These are phyloP conservation scores for Globomyces pollinis-pini DNA, from an alignment of 192 early-diverging fungal genomes.

Conservation along the genomic window DNA sequence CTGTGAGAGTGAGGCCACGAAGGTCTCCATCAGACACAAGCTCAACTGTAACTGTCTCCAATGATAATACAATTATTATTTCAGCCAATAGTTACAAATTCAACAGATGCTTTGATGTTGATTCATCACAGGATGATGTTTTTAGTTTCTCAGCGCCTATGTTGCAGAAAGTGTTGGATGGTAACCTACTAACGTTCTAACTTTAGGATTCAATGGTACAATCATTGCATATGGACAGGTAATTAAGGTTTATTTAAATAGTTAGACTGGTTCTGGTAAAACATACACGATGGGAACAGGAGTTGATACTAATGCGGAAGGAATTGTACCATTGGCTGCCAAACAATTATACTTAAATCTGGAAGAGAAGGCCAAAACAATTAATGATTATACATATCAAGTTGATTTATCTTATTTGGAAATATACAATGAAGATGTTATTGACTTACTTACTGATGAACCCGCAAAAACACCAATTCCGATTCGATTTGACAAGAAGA, in stretches of 20 bases:
- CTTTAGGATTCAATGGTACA: conserved; percentile 91
- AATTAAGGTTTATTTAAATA: conserved; percentile 26
- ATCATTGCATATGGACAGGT: conserved; percentile 70
- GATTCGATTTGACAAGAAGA: conserved; percentile 73
- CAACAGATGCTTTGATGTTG: conserved; percentile 60
- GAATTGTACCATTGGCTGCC: conserved; percentile 10
- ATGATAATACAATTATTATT: neutral
- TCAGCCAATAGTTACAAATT: conserved; percentile 18
- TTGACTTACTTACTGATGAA: conserved; percentile 63
- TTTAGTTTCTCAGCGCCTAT: conserved; percentile 52
- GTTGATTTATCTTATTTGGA: conserved; percentile 85
- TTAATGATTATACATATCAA: neutral
- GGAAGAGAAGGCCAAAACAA: neutral
- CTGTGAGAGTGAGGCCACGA: neutral
- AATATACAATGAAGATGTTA: conserved; percentile 94
- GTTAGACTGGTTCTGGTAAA: neutral
- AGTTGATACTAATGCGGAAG: conserved; percentile 3
- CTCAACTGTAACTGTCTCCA: neutral
- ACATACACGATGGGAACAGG: neutral
- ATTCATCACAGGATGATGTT: conserved; percentile 44
- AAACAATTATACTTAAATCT: conserved; percentile 7
- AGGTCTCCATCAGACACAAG: neutral
- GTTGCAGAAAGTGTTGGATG: conserved; percentile 53
- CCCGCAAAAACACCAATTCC: conserved; percentile 44
- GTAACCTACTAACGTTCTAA: too few relatives aligned